Evolutionary conservation across 78 protist species (phyloP).

Genomic region (slime mould (Dictyostelium discoideum)): dicty_2.7 NC_007089.4:4153001-4153500

Average conservation of each 20-base stretch:
- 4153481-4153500: constrained; percentile 74
- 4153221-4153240: constrained; percentile 36
- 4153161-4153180: not conserved
- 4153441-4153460: not conserved
- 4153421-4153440: not conserved
- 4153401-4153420: no score
- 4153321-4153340: no score
- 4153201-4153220: not conserved
- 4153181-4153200: not conserved
- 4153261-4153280: not conserved
- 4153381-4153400: no score
- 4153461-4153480: constrained; percentile 83
- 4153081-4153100: not conserved
- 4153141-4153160: not conserved
- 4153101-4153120: not conserved
- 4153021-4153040: no score
- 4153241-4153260: constrained; percentile 8
- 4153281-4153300: not conserved
- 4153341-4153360: no score
- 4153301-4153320: not conserved
- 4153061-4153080: no score
- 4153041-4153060: no score
- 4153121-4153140: not conserved
- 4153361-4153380: no score
- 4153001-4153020: no score